These are phyloP conservation scores for Aquilaria sinensis DNA, from an alignment of 345 rosid genomes.

Conservation along the genomic window DNA sequence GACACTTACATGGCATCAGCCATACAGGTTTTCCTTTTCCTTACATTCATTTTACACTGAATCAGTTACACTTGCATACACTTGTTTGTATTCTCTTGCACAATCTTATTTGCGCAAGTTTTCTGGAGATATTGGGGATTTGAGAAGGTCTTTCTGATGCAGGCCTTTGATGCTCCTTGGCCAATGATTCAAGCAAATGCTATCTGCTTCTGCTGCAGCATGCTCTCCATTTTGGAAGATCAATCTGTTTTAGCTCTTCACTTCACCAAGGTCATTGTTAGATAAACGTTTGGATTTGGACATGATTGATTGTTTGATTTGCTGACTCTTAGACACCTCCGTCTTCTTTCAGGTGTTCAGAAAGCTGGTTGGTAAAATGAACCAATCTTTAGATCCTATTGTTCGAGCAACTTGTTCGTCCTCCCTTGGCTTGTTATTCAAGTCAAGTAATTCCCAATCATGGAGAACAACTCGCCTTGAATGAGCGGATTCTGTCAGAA, in stretches of 20 bases:
- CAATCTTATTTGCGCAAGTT: too few relatives aligned
- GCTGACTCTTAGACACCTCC: not conserved
- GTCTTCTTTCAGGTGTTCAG: slow-evolving; percentile 52
- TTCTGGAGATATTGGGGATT: not conserved
- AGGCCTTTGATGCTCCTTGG: slow-evolving; percentile 96
- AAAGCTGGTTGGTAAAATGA: slow-evolving; percentile 75
- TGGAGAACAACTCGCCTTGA: slow-evolving; percentile 65
- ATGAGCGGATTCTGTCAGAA: slow-evolving; percentile 34
- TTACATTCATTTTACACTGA: not conserved
- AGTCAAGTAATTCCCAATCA: slow-evolving; percentile 49
- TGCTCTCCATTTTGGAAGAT: slow-evolving; percentile 78
- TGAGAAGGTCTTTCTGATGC: slow-evolving; percentile 22
- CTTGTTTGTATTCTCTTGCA: not conserved
- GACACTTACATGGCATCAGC: slow-evolving; percentile 73
- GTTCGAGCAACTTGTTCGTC: slow-evolving; percentile 80
- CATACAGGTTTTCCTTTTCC: slow-evolving; percentile 57
- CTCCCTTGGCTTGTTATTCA: slow-evolving; percentile 66
- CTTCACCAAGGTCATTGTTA: slow-evolving; percentile 56
- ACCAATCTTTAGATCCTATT: slow-evolving; percentile 62
- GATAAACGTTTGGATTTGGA: not conserved
- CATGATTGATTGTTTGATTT: not conserved
- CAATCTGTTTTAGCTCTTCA: slow-evolving; percentile 60
- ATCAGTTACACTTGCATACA: not conserved
- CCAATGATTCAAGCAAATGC: slow-evolving; percentile 94
- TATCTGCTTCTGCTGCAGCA: slow-evolving; percentile 72